Evolutionary conservation across 2,329 filamentous ascomycete genomes (phyloP).

Genomic region (Apiospora aurea): DNA sequence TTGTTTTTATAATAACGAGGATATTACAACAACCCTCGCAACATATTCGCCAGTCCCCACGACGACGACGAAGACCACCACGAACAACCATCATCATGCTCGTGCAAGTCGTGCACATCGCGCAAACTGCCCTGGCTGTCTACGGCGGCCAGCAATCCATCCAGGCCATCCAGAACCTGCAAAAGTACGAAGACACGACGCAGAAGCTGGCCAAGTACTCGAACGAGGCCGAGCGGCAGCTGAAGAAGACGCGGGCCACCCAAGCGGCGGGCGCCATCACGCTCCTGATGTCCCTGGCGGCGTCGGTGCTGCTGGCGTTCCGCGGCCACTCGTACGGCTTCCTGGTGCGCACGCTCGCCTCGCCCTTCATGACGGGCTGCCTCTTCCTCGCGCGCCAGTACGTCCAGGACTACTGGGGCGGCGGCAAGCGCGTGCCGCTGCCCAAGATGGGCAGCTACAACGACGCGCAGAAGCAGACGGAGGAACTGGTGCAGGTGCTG

Average conservation of each 20-base stretch:
- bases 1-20: too few relatives aligned
- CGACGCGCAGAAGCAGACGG: conserved; percentile 36
- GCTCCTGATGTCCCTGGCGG: conserved; percentile 38
- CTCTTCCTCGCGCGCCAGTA: conserved; percentile 33
- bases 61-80: not conserved
- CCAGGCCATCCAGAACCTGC: conserved; percentile 51
- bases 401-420: conserved; percentile 35
- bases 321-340: conserved; percentile 28
- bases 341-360: conserved; percentile 30
- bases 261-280: conserved; percentile 48
- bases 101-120: conserved; percentile 43
- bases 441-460: conserved; percentile 39
- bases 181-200: conserved; percentile 51
- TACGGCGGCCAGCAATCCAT: conserved; percentile 52
- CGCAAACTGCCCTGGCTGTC: conserved; percentile 47
- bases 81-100: conserved; percentile 33
- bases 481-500: conserved; percentile 33
- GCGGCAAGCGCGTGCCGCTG: conserved; percentile 33
- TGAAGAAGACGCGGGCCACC: conserved; percentile 52
- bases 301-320: conserved; percentile 31
- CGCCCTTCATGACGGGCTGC: conserved; percentile 30
- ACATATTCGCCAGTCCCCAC: not conserved
- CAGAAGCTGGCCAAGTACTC: conserved; percentile 54
- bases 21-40: not conserved
- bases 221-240: conserved; percentile 48